Percentiles rank a stretch among this genome's conserved stretches.
Conservation (phyloP, 768 basidiomycete genomes). For the Tylopilus cervinicoccineus region DNA sequence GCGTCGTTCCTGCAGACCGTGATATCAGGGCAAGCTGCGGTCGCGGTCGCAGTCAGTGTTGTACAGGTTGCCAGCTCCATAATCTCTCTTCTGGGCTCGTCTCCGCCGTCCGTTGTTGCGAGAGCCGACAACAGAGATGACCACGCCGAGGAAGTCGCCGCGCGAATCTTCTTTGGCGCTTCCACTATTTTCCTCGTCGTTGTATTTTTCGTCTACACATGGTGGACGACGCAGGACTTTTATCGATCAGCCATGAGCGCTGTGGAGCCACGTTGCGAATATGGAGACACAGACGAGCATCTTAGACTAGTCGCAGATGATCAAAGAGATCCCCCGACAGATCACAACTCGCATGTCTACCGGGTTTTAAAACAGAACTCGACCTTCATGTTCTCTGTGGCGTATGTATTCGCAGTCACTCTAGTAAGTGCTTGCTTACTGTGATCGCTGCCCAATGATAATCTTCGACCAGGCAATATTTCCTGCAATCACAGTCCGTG, state of each 20-base stretch:
- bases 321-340: constrained; percentile 19
- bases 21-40: constrained; percentile 82
- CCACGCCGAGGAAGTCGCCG: constrained; percentile 61
- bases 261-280: constrained; percentile 37
- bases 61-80: constrained; percentile 69
- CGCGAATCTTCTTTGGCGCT: constrained; percentile 68
- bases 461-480: constrained; percentile 62
- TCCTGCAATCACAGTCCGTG: constrained; percentile 80
- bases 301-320: constrained; percentile 35
- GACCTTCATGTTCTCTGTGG: constrained; percentile 66
- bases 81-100: constrained; percentile 48
- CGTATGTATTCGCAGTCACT: constrained; percentile 75
- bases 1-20: constrained; percentile 65
- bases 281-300: constrained; percentile 23
- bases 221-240: constrained; percentile 54
- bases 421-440: constrained; percentile 47
- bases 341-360: constrained; percentile 42
- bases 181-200: constrained; percentile 62
- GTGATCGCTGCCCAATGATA: constrained; percentile 4
- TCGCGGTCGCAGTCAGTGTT: constrained; percentile 75
- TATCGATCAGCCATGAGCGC: constrained; percentile 55
- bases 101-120: constrained; percentile 21
- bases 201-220: constrained; percentile 50
- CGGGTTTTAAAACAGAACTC: constrained; percentile 62
- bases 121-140: constrained; percentile 29